Evolutionary conservation across 208 protist species (phyloP), one percentile per base, ranked within the genome.

Genomic region (Trypanosoma melophagium): DNA sequence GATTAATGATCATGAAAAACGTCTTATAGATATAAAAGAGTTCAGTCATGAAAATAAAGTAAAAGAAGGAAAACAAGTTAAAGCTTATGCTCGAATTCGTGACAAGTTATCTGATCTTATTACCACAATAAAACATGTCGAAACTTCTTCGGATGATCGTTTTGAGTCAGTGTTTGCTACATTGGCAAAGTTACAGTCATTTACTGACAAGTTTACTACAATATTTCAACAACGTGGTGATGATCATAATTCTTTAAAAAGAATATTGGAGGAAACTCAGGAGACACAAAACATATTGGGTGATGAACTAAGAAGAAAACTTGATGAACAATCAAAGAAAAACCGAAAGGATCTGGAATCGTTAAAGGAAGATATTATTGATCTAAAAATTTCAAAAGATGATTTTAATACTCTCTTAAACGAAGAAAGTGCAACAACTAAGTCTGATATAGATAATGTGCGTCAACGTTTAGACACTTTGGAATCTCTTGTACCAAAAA

Each of bases 121-220:
- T 31, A 51, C 2, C 16, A 25, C 66, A 38, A 25, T 72, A 16
- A 62, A 58, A 40, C 58, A 60, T 5, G 2, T 64, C 8, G 67
- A 66, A 51, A 60, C n/a, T 21, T 66, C 67, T 28, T 66, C 59
- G 1, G 40, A 66, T 50, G 28, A 53, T 31, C 67, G 67, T 45
- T 72, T 72, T 60, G 59, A 72, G 22, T 52, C 59, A 24, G 51
- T 72, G 1, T 72, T 60, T 60, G 52, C 22, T 4, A 40, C 67
- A 5, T n/a, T 72, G 25, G 59, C 58, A 42, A 72, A 66, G 31
- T 60, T 28, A 13, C 59, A 66, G 8, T 25, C 41, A 28, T 60
- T 72, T 17, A 54, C 35, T 7, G 51, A 60, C 16, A 72, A 53
- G 49, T 22, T 66, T 44, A 59, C 59, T 66, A 3, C 1, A 22